Base-by-base conservation (phyloP, 2,329 filamentous ascomycete species). In the Stachybotrys chlorohalonatus region DNA sequence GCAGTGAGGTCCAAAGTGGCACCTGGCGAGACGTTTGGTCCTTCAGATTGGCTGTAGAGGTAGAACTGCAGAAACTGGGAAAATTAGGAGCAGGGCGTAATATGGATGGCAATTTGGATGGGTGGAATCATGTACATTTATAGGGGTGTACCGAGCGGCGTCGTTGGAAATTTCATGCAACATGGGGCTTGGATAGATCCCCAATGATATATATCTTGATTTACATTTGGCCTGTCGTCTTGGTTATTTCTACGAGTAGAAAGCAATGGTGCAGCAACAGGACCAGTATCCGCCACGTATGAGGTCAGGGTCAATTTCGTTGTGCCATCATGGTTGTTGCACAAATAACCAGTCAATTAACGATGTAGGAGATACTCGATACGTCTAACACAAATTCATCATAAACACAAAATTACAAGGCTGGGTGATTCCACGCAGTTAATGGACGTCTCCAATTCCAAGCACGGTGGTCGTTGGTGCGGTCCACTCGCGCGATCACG, bases 1-100 rank as follows among this genome's bases (percentile, higher is more conserved):
- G 76, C 79, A 1, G 70, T 80, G 56, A 72, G 73, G 58, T 72
- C 64, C 49, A 62, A 63, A 5, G 63, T 79, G 7, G 59, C 70
- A 6, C 61, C 70, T 1, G 77, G 77, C 1, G 67, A 77, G 59
- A 77, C 68, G 3, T 80, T 84, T 66, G 81, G 80, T 45, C 80
- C 81, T 5, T 67, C 66, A 13, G 64, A 63, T 11, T 81, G 77
- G 78, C 73, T 70, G 45, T 79, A 52, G 68, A 50, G 54, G 48
- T 39, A 36, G 15, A 36, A 55, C 50, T 49, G 52, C 48, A 36
- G 47, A 51, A 49, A 16, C 30, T 51, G n/a, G 36, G 49, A 52
- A 42, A 42, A 42, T 42, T 5, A 13, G 36, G 8, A 42, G 36
- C 36, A 42, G 36, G 36, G 36, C 36, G 36, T 42, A 42, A 9